phyloP scores from a whole-genome alignment of 2,329 filamentous ascomycete species.

The Fusarium verrucosum region DNA sequence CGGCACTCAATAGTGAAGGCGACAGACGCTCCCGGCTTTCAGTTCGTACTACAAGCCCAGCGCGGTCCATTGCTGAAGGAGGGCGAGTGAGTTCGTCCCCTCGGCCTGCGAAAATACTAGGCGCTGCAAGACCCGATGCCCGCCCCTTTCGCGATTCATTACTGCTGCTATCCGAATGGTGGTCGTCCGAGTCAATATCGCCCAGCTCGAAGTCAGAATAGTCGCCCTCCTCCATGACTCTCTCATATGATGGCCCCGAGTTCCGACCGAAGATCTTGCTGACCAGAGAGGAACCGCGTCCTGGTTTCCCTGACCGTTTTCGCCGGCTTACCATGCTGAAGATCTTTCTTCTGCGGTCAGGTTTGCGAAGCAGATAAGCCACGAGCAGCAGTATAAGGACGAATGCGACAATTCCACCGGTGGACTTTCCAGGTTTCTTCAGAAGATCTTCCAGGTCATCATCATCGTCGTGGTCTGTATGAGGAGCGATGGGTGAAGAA shows the following conservation, averaged over 20 bases:
- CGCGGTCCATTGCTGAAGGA: conserved; percentile 66
- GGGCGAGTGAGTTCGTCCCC: conserved; percentile 58
- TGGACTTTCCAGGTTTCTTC: conserved; percentile 72
- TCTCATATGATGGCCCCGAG: conserved; percentile 72
- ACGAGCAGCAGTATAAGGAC: conserved; percentile 75
- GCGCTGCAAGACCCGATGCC: conserved; percentile 74
- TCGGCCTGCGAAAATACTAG: conserved; percentile 64
- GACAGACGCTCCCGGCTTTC: conserved; percentile 85
- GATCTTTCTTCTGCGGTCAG: conserved; percentile 69
- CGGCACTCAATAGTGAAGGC: conserved; percentile 63
- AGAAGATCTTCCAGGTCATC: conserved; percentile 70
- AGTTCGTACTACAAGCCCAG: conserved; percentile 80
- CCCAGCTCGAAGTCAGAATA: conserved; percentile 80
- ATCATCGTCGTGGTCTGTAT: conserved; percentile 57
- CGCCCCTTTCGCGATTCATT: conserved; percentile 65
- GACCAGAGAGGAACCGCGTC: conserved; percentile 62
- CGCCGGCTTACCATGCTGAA: conserved; percentile 44
- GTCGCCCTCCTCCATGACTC: conserved; percentile 85
- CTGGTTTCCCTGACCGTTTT: conserved; percentile 51
- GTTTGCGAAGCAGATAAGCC: conserved; percentile 79
- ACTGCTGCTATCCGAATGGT: conserved; percentile 69
- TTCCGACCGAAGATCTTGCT: conserved; percentile 73
- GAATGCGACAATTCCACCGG: conserved; percentile 81
- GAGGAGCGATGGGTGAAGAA: conserved; percentile 55
- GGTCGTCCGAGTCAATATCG: conserved; percentile 70